Evolutionary conservation across 2,329 filamentous ascomycete genomes (phyloP).

Genomic region (Lachnellula cervina): DNA sequence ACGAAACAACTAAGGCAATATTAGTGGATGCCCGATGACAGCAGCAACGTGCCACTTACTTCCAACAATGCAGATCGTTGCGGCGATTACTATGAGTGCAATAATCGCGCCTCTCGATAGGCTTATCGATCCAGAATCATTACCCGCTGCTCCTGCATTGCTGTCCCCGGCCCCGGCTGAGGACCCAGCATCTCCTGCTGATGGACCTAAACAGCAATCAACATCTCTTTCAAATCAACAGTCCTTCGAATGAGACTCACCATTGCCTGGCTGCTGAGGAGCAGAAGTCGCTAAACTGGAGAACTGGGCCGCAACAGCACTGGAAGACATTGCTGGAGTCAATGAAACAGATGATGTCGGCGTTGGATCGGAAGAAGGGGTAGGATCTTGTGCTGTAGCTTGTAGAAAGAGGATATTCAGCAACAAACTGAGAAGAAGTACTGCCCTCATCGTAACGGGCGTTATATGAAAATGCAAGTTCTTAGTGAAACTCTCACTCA

Average conservation of each 20-base stretch:
- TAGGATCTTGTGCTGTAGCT: constrained; percentile 22
- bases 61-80: constrained; percentile 61
- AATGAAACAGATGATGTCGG: constrained; percentile 20
- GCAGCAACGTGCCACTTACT: constrained; percentile 44
- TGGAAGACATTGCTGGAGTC: constrained; percentile 31
- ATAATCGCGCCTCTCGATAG: constrained; percentile 66
- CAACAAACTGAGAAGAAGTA: constrained; percentile 23
- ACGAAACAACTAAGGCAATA: constrained; percentile 17
- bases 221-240: not conserved
- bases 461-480: constrained; percentile 8
- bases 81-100: constrained; percentile 70
- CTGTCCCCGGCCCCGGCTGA: constrained; percentile 41
- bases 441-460: constrained; percentile 21
- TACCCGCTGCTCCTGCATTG: constrained; percentile 62
- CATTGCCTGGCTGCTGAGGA: constrained; percentile 26
- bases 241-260: constrained; percentile 6
- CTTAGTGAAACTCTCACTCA: constrained; percentile 5
- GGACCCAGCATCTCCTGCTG: constrained; percentile 30
- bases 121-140: constrained; percentile 52
- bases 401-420: constrained; percentile 20
- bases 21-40: not conserved
- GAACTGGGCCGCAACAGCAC: constrained; percentile 28
- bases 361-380: constrained; percentile 10
- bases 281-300: constrained; percentile 26
- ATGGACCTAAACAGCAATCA: constrained; percentile 11